A percentile compares a stretch with the other conserved stretches of the same genome.
Conservation (phyloP, 2,329 filamentous ascomycete species). For the Alternaria gaisen region DNA sequence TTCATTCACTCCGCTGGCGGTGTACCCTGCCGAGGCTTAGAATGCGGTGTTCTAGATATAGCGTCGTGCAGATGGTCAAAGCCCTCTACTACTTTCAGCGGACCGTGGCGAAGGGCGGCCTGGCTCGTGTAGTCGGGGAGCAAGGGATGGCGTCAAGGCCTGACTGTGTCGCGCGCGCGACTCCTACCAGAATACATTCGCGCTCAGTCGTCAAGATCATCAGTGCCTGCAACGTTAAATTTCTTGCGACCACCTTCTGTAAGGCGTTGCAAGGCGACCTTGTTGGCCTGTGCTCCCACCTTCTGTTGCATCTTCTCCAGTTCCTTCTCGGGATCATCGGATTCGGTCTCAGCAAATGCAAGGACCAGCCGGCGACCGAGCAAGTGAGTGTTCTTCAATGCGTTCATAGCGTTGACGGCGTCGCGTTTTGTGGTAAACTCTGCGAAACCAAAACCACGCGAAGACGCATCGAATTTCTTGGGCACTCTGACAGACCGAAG, state of each 20-base stretch:
- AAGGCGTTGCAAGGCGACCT: constrained; percentile 88
- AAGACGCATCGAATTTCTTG: constrained; percentile 88
- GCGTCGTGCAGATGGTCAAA: constrained; percentile 43
- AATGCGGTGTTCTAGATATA: constrained; percentile 43
- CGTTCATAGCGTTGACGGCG: constrained; percentile 88
- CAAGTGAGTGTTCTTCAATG: constrained; percentile 90
- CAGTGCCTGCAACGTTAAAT: constrained; percentile 80
- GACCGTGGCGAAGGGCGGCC: constrained; percentile 41
- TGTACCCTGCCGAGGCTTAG: constrained; percentile 38
- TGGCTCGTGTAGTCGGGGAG: constrained; percentile 44
- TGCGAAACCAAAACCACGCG: constrained; percentile 95
- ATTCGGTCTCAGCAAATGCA: constrained; percentile 88
- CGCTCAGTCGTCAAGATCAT: constrained; percentile 61
- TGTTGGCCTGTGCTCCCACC: constrained; percentile 87
- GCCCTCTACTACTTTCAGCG: constrained; percentile 40
- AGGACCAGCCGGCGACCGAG: constrained; percentile 88
- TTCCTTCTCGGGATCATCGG: constrained; percentile 91
- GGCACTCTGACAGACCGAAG: constrained; percentile 92
- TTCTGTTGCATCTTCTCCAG: constrained; percentile 98
- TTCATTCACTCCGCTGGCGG: constrained; percentile 43
- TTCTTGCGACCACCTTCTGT: constrained; percentile 84
- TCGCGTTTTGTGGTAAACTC: constrained; percentile 93
- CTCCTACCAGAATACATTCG: constrained; percentile 41
- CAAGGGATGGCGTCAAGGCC: constrained; percentile 45
- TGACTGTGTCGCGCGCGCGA: constrained; percentile 41